A percentile compares a stretch with the other conserved stretches of the same genome.
phyloP scores from a whole-genome alignment of 345 rosid genomes.

The Orychophragmus violaceus region DNA sequence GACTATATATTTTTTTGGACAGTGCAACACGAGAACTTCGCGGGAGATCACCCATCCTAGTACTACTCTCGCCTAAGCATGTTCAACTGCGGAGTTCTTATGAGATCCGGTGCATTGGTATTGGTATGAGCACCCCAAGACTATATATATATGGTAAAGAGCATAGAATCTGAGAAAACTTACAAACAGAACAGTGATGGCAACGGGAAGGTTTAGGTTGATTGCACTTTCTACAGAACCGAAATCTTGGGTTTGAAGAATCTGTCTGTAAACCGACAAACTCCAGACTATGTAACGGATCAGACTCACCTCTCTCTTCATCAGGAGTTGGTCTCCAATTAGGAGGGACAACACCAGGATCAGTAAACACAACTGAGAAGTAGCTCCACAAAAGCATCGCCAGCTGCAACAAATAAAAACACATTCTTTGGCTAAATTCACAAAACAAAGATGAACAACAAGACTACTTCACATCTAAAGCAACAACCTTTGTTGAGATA shows the following conservation, averaged over 20 bases:
- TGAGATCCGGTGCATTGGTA: too few species aligned
- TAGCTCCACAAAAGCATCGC: slow-evolving; percentile 93
- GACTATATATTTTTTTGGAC: too few species aligned
- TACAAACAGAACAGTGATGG: slow-evolving; percentile 98
- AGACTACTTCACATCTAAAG: background rate
- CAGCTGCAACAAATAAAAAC: slow-evolving; percentile 44
- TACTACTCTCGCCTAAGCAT: too few species aligned
- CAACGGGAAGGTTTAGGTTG: slow-evolving; percentile 93
- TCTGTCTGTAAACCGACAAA: slow-evolving; percentile 48
- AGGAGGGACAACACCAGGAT: slow-evolving; percentile 90
- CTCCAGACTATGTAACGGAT: slow-evolving; percentile 58
- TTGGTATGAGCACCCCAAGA: background rate
- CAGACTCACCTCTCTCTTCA: slow-evolving; percentile 92
- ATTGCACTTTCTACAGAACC: slow-evolving; percentile 89
- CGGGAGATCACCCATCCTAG: too few species aligned
- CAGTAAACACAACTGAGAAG: slow-evolving; percentile 89
- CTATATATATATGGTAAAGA: background rate
- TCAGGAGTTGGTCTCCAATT: slow-evolving; percentile 85
- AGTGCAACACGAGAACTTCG: too few species aligned
- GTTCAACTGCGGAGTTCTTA: too few species aligned
- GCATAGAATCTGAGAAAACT: slow-evolving; percentile 25
- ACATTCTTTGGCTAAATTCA: background rate
- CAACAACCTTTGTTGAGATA: background rate
- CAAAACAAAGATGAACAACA: background rate
- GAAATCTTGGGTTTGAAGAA: slow-evolving; percentile 49